Base-by-base conservation (phyloP, 2,329 filamentous ascomycete species). In the Orbilia javanica region DNA sequence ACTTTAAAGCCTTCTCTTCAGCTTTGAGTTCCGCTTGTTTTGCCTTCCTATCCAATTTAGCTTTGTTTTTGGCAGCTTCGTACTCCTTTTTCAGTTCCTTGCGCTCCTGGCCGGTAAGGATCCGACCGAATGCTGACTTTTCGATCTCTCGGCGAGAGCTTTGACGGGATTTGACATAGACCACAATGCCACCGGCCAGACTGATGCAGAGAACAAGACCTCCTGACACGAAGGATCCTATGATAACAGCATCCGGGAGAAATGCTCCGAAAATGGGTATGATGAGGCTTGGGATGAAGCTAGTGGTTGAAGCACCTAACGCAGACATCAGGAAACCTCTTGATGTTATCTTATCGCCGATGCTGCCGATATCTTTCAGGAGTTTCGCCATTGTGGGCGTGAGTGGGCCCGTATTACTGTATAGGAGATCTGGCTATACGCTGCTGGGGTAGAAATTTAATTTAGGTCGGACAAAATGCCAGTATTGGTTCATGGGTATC, bases 101-200 rank as follows among this genome's bases (percentile, higher is more conserved):
- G 15, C 67, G 67, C 64, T 78, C 74, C 4, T 63, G n/a, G 13
- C 57, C 39, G 8, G 66, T 78, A 13, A 78, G 67, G n/a, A 78
- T 69, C 62, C 71, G 70, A 31, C 74, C 74, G 18, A 78, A 78
- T 8, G 63, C 44, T 2, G 62, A 78, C 20, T 78, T 78, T 29
- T 78, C 74, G n/a, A 78, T 57, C 8, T 22, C 36, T 7, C 74
- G 67, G 8, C 74, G 74, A 42, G 74, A 72, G n/a, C 57, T 69
- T 15, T 48, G 52, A 22, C 74, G 74, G 46, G 66, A 68, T 70
- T 68, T 78, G 44, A 78, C 42, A 48, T 78, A 78, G n/a, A 78
- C 39, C 4, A 64, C 60, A 20, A 57, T 48, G 11, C 62, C 48
- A 8, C 74, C 52, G 20, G 60, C 25, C 11, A 36, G 15, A 44